Base-by-base conservation (phyloP, 2,329 filamentous ascomycete genomes). In the Podosphaera fusca region DNA sequence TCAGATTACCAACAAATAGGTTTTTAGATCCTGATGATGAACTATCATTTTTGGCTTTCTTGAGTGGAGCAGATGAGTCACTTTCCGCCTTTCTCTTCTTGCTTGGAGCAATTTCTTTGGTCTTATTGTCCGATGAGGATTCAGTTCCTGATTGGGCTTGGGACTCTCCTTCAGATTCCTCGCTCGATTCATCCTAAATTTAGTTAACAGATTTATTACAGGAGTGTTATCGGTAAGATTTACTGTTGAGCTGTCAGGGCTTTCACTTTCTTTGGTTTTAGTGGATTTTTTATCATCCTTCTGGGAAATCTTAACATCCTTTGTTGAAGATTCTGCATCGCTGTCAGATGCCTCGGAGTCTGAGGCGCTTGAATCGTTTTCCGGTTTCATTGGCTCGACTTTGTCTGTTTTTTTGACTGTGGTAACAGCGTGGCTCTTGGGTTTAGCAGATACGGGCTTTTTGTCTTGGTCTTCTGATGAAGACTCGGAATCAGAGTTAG, bases 1-100 rank as follows among this genome's bases (percentile, higher is more conserved):
- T 85, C 62, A 87, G 72, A 70, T 82, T 83, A 60, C 83, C 83
- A 63, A 85, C 74, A 69, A 85, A 86, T 57, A 87, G 74, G 70
- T 84, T 85, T 69, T 74, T 75, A 62, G 71, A 70, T 47, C 71
- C 69, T 61, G 68, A 69, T 50, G 68, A 69, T 45, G 62, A 69
- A 60, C 64, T 67, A 60, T 73, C 70, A 47, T 70, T 72, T 70
- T 77, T 77, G 62, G 70, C 69, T 70, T 78, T 78, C 72, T 79
- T 79, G 47, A 71, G 64, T 36, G 69, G 66, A 50, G 72, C 67
- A 52, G 55, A 60, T 31, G 70, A 67, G 52, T 70, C 71, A 51
- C 70, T 69, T 57, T 77, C 74, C 50, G 75, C 75, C 72, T 79
- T 79, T 67, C 77, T 76, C 73, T 80, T 80, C 72, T 79, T 79